Evolutionary conservation across 192 early-diverging fungal species (phyloP).

Genomic region (Podila clonocystis): DNA sequence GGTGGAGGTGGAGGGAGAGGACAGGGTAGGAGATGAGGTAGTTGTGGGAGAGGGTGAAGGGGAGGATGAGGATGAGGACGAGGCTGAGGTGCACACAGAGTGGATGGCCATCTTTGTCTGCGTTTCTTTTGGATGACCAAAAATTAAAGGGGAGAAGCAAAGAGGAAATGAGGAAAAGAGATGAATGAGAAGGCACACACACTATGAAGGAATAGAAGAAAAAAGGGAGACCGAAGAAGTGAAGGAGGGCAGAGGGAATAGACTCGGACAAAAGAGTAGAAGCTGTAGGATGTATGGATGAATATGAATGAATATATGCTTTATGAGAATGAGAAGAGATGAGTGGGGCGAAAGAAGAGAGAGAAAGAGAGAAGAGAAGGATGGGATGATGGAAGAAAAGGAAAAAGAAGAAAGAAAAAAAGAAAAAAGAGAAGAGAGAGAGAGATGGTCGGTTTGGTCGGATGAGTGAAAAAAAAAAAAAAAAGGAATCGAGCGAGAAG

Average conservation of each 20-base stretch:
- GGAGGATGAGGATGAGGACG: slow-evolving; percentile 50
- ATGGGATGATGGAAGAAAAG: too few relatives aligned
- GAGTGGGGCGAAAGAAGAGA: too few relatives aligned
- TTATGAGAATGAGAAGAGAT: neutral
- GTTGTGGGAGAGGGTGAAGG: slow-evolving; percentile 46
- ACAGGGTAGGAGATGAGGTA: slow-evolving; percentile 38
- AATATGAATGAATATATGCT: too few relatives aligned
- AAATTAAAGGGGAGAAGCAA: slow-evolving; percentile 8
- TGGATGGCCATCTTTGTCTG: slow-evolving; percentile 42
- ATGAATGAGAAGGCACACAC: slow-evolving; percentile 4
- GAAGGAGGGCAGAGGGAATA: neutral
- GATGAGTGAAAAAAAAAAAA: neutral
- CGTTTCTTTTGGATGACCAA: neutral
- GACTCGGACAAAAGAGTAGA: too few relatives aligned
- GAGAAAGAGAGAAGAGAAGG: too few relatives aligned
- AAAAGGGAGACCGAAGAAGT: slow-evolving; percentile 1
- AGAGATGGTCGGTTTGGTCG: neutral
- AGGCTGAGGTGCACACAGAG: slow-evolving; percentile 54
- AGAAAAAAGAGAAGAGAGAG: neutral
- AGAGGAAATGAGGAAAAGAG: neutral
- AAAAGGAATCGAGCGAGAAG: slow-evolving; percentile 4
- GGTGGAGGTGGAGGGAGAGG: slow-evolving; percentile 44
- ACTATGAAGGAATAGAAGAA: slow-evolving; percentile 3
- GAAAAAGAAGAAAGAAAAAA: too few relatives aligned
- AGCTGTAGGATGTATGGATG: too few relatives aligned